These are phyloP conservation scores for Fusarium scirpi DNA, from an alignment of 2,329 filamentous ascomycete species.

Conservation along the genomic window DNA sequence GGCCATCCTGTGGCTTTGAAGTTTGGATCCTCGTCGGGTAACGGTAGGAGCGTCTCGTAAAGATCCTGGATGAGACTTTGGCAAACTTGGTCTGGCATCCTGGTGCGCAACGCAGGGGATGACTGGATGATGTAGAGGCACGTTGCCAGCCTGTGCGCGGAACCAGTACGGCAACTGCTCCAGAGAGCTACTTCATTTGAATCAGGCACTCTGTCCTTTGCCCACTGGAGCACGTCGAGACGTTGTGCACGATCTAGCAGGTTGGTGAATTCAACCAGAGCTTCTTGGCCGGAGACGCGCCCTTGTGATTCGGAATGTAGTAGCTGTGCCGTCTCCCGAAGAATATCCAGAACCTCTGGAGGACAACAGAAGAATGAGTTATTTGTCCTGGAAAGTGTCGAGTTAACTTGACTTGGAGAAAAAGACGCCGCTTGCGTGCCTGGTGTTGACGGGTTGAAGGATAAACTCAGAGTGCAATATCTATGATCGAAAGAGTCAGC, in stretches of 20 bases:
- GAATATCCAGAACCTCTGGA: slow-evolving; percentile 57
- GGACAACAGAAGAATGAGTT: slow-evolving; percentile 62
- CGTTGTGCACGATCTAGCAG: slow-evolving; percentile 53
- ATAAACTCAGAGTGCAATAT: slow-evolving; percentile 59
- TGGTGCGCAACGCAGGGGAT: slow-evolving; percentile 45
- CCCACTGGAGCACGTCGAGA: slow-evolving; percentile 57
- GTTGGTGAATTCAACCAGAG: slow-evolving; percentile 45
- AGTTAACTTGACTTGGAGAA: slow-evolving; percentile 51
- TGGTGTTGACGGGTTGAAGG: slow-evolving; percentile 53
- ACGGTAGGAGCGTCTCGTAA: slow-evolving; percentile 60
- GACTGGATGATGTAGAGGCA: slow-evolving; percentile 61
- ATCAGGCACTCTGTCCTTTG: slow-evolving; percentile 51
- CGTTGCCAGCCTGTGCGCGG: slow-evolving; percentile 57
- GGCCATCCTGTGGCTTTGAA: slow-evolving; percentile 70
- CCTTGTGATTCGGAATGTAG: slow-evolving; percentile 46
- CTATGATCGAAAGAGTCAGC: slow-evolving; percentile 37
- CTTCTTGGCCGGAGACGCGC: slow-evolving; percentile 41
- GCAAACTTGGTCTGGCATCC: slow-evolving; percentile 33
- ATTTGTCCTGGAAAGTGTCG: slow-evolving; percentile 54
- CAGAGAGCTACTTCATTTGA: slow-evolving; percentile 50
- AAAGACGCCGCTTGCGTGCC: slow-evolving; percentile 49
- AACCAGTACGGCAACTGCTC: slow-evolving; percentile 54
- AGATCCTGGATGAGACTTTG: slow-evolving; percentile 58
- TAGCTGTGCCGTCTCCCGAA: slow-evolving; percentile 57
- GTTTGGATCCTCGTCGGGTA: slow-evolving; percentile 62